Evolutionary conservation across 2,329 filamentous ascomycete genomes (phyloP), one percentile per base, ranked within the genome.

Genomic region (Sporothrix curviconia): DNA sequence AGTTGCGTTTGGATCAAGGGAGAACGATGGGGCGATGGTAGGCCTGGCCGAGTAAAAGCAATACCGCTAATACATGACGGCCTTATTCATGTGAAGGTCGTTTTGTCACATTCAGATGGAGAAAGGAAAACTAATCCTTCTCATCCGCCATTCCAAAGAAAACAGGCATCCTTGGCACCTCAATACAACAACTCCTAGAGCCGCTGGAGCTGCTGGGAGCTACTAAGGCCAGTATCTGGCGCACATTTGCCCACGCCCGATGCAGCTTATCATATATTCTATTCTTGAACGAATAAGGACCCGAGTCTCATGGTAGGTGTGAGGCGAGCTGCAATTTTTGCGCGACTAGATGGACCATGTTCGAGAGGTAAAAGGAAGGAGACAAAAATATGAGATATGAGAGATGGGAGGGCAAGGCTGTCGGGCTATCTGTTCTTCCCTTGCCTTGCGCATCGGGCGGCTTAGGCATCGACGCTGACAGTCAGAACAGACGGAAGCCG

Each of bases 401-500:
- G 37, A 50, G 17, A 2, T 36, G 47, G 47, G 47, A 36, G 7
- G 47, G 32, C 46, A 50, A 50, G 32, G n/a, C 11, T 50, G 46
- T 30, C 15, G 46, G 32, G 47, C 7, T n/a, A n/a, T n/a, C n/a
- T n/a, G 4, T 9, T 50, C 46, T n/a, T 17, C 12, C 11, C 22
- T 50, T 50, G 14, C 32, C 32, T 24, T 37, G 17, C 47, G 24
- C 32, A 7, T 50, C 47, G 32, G n/a, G n/a, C n/a, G n/a, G n/a
- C n/a, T n/a, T n/a, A n/a, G 47, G 32, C 47, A 50, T 37, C 47
- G 32, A 50, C 22, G 47, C n/a, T n/a, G n/a, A n/a, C n/a, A n/a
- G n/a, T n/a, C 19, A 22, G 11, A 37, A 24, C 19, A 37, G 14
- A 25, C 11, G 24, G n/a, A 50, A 37, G 47, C 32, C 32, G 12